Conservation (phyloP, 129 eudicot genomes). For the Saussurea involucrata region DNA sequence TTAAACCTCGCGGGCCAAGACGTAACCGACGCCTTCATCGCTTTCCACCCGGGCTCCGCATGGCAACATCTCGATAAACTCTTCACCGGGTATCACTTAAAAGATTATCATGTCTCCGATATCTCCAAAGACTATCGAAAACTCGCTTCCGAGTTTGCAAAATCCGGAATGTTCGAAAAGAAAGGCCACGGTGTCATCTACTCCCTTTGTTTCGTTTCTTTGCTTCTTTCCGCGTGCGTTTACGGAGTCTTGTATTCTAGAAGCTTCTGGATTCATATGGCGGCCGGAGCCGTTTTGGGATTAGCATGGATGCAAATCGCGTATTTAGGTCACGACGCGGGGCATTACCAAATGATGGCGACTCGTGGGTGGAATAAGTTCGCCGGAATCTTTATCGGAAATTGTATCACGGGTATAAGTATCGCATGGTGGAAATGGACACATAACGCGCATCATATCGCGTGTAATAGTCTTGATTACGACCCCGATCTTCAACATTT, state of each 20-base stretch:
- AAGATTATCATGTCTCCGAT: constrained; percentile 29
- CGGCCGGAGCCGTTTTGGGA: constrained; percentile 28
- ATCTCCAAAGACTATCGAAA: constrained; percentile 36
- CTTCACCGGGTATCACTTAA: constrained; percentile 31
- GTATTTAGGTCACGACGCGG: constrained; percentile 37
- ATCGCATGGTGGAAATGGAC: constrained; percentile 51
- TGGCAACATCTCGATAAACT: constrained; percentile 34
- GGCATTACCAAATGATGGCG: constrained; percentile 42
- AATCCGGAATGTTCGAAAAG: constrained; percentile 41
- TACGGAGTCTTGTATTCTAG: constrained; percentile 30
- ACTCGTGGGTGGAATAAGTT: constrained; percentile 43
- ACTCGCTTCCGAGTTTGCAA: constrained; percentile 38
- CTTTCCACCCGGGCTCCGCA: constrained; percentile 38
- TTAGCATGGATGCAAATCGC: constrained; percentile 42
- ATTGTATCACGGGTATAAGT: constrained; percentile 36
- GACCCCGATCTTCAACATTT: constrained; percentile 40
- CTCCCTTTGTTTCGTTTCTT: constrained; percentile 27
- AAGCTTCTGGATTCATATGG: constrained; percentile 32
- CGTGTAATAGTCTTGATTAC: constrained; percentile 39
- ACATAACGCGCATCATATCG: constrained; percentile 40
- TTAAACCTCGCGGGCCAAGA: constrained; percentile 38
- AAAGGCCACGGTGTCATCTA: constrained; percentile 41
- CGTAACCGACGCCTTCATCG: constrained; percentile 40
- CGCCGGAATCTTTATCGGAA: constrained; percentile 38
- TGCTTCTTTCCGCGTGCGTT: constrained; percentile 26